These are phyloP conservation scores for Lentinula sp. DNA, from an alignment of 768 basidiomycete genomes.

Conservation along the genomic window DNA sequence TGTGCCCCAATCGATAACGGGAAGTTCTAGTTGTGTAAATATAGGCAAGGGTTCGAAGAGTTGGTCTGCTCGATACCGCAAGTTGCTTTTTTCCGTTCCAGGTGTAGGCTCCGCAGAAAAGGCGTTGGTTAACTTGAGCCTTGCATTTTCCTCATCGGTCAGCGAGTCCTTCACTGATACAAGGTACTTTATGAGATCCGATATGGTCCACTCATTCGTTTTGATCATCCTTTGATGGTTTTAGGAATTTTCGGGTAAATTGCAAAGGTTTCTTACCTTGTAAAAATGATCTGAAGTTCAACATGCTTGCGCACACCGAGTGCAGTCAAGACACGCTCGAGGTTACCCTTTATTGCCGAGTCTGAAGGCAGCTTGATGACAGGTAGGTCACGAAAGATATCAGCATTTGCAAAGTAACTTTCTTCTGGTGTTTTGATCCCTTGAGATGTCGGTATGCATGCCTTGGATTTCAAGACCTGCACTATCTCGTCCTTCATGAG, in stretches of 20 bases:
- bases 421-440: slow-evolving; percentile 72
- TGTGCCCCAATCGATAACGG: slow-evolving; percentile 83
- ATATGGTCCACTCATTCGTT: slow-evolving; percentile 85
- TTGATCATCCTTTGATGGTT: slow-evolving; percentile 63
- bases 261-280: slow-evolving; percentile 44
- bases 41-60: slow-evolving; percentile 81
- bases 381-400: slow-evolving; percentile 86
- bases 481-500: slow-evolving; percentile 41
- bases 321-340: slow-evolving; percentile 66
- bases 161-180: slow-evolving; percentile 66
- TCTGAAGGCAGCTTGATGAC: slow-evolving; percentile 70
- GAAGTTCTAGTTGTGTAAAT: slow-evolving; percentile 68
- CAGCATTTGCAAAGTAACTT: slow-evolving; percentile 79
- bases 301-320: slow-evolving; percentile 90
- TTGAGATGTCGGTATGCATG: slow-evolving; percentile 66
- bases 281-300: slow-evolving; percentile 90
- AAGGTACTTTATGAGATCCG: slow-evolving; percentile 83
- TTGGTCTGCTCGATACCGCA: slow-evolving; percentile 58
- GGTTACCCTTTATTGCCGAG: slow-evolving; percentile 50
- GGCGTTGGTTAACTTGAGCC: slow-evolving; percentile 62
- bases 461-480: slow-evolving; percentile 37
- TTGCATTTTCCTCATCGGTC: slow-evolving; percentile 40
- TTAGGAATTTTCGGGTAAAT: neutral
- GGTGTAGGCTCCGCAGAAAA: slow-evolving; percentile 54
- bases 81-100: slow-evolving; percentile 22